phyloP scores from a whole-genome alignment of 2,329 filamentous ascomycete species.

The Fusarium robinianum region DNA sequence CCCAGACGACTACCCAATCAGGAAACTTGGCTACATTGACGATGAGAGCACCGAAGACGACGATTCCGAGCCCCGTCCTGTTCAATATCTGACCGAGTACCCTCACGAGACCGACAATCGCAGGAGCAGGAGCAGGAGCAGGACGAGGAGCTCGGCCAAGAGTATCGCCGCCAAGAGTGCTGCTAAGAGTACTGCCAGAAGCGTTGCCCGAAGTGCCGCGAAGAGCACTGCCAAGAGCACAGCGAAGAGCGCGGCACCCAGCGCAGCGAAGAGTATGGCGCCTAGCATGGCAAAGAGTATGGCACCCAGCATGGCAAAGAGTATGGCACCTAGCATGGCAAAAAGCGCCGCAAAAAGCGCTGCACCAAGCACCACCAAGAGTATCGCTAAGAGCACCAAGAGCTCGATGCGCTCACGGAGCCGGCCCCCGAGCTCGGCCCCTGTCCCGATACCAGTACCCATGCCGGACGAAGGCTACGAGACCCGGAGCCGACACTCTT shows the following conservation, averaged over 20 bases:
- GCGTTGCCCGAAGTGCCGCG: too few species aligned
- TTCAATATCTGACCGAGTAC: slow-evolving; percentile 33
- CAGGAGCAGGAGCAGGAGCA: slow-evolving; percentile 8
- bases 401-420: too few species aligned
- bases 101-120: slow-evolving; percentile 28
- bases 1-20: slow-evolving; percentile 28
- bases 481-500: slow-evolving; percentile 46
- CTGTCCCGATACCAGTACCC: slow-evolving; percentile 39
- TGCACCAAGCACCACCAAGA: slow-evolving; percentile 22
- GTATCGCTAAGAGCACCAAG: slow-evolving; percentile 25
- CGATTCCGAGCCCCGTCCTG: slow-evolving; percentile 21
- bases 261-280: too few species aligned
- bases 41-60: slow-evolving; percentile 36
- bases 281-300: too few species aligned
- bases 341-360: slow-evolving; percentile 14
- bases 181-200: too few species aligned
- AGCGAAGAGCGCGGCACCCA: too few species aligned
- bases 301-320: too few species aligned
- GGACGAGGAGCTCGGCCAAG: too few species aligned
- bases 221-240: too few species aligned
- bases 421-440: slow-evolving; percentile 19
- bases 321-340: slow-evolving; percentile 23
- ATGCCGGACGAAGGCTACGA: slow-evolving; percentile 44
- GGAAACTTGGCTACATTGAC: slow-evolving; percentile 33
- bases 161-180: too few species aligned